These are phyloP conservation scores for Trichoderma pleuroti DNA, from an alignment of 2,329 filamentous ascomycete genomes.

Conservation along the genomic window DNA sequence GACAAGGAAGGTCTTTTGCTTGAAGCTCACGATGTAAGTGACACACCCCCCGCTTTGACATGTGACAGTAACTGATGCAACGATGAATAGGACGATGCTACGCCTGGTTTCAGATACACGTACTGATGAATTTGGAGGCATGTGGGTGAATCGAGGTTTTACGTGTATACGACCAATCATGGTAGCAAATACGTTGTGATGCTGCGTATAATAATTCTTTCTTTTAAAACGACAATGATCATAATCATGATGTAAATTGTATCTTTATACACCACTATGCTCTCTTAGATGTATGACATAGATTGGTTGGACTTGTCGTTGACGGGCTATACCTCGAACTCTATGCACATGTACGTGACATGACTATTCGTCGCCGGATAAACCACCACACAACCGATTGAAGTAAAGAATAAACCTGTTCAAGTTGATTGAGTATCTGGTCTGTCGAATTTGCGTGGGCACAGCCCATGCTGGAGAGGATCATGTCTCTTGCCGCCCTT, in stretches of 20 bases:
- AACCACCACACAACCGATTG: too few relatives aligned
- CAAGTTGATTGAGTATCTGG: too few relatives aligned
- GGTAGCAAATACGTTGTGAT: neutral
- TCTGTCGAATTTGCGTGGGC: too few relatives aligned
- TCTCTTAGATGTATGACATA: too few relatives aligned
- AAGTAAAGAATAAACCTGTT: neutral
- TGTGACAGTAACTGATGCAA: neutral
- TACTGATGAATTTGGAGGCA: neutral
- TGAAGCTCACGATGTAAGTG: slow-evolving; percentile 48
- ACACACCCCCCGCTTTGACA: neutral
- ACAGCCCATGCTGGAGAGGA: too few relatives aligned
- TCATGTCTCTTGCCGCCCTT: too few relatives aligned
- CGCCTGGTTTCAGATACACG: slow-evolving; percentile 35
- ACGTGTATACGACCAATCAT: neutral
- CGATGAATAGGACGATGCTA: slow-evolving; percentile 26
- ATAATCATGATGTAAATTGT: neutral
- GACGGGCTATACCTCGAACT: neutral
- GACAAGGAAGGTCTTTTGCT: slow-evolving; percentile 52
- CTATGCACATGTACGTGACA: too few relatives aligned
- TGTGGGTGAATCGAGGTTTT: neutral
- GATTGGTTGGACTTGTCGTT: fast-evolving
- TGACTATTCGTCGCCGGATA: neutral
- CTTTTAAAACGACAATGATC: neutral
- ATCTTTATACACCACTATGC: too few relatives aligned
- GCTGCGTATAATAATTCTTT: neutral